These are phyloP conservation scores for Pythium sukuiense DNA, from an alignment of 352 stramenopile genomes.

Conservation along the genomic window DNA sequence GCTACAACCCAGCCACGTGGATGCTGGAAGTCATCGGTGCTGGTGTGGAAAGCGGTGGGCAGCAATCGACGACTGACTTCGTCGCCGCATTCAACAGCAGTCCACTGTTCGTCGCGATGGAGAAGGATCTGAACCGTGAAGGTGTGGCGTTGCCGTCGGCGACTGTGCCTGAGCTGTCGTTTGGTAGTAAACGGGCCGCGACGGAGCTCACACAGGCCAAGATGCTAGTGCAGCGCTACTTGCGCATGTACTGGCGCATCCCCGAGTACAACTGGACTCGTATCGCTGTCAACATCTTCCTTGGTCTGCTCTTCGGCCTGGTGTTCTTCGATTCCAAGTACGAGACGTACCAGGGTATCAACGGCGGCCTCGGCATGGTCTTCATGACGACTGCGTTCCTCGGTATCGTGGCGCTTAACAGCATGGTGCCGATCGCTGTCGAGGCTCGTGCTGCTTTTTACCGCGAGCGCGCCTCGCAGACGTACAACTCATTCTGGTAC, in stretches of 20 bases:
- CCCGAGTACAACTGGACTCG: conserved; percentile 73
- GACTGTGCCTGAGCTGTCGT: conserved; percentile 4
- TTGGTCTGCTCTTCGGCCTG: conserved; percentile 40
- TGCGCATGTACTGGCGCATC: conserved; percentile 28
- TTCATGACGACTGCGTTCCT: conserved; percentile 87
- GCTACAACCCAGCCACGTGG: conserved; percentile 57
- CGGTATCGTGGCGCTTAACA: conserved; percentile 66
- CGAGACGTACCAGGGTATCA: conserved; percentile 48
- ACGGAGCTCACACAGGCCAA: conserved; percentile 17
- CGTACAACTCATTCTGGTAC: conserved; percentile 70
- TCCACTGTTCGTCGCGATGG: not conserved
- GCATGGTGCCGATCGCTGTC: conserved; percentile 63
- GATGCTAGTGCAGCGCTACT: conserved; percentile 21
- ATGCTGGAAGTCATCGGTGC: conserved; percentile 48
- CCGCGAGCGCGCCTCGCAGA: conserved; percentile 72
- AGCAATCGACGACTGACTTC: conserved; percentile 6
- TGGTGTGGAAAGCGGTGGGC: conserved; percentile 25
- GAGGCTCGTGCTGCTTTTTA: conserved; percentile 83
- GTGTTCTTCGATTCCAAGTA: conserved; percentile 50
- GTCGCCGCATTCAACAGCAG: conserved; percentile 12
- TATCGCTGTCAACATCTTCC: conserved; percentile 44
- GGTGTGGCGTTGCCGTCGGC: not conserved
- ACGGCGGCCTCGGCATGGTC: conserved; percentile 68
- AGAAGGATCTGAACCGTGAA: conserved; percentile 1
- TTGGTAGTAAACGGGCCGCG: conserved; percentile 16